phyloP scores from a whole-genome alignment of 306 rosid species.

The Dryas drummondii region DNA sequence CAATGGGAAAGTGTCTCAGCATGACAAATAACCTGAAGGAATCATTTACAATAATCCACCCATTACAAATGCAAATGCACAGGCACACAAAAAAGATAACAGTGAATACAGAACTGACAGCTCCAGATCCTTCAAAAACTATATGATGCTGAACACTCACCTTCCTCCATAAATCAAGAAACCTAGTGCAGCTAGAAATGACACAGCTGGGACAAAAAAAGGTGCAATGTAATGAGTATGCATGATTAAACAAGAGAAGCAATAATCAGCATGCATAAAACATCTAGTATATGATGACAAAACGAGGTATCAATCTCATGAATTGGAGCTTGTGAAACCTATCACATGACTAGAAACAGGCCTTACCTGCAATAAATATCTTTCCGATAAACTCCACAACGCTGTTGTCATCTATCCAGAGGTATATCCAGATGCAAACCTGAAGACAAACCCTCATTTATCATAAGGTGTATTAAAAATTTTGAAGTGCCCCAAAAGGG shows the following conservation, averaged over 20 bases:
- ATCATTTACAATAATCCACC: conserved; percentile 5
- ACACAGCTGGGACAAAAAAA: conserved; percentile 51
- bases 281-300: conserved; percentile 4
- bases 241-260: conserved; percentile 10
- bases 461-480: conserved; percentile 10
- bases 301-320: conserved; percentile 18
- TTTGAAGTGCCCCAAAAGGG: not conserved
- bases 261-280: not conserved
- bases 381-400: conserved; percentile 64
- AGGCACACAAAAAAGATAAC: conserved; percentile 9
- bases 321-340: conserved; percentile 16
- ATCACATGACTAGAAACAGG: conserved; percentile 10
- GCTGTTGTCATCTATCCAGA: conserved; percentile 64
- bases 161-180: conserved; percentile 96
- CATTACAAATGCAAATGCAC: conserved; percentile 12
- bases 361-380: conserved; percentile 87
- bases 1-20: conserved; percentile 96
- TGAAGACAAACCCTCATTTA: conserved; percentile 37
- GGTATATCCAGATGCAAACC: conserved; percentile 88
- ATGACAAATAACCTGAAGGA: conserved; percentile 80
- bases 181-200: conserved; percentile 86
- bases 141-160: conserved; percentile 48
- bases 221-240: not conserved
- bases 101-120: conserved; percentile 18
- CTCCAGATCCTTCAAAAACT: conserved; percentile 20